Evolutionary conservation across 1,284 basidiomycete genomes (phyloP), one percentile per base, ranked within the genome.

Genomic region (Phenoliferia sp.): DNA sequence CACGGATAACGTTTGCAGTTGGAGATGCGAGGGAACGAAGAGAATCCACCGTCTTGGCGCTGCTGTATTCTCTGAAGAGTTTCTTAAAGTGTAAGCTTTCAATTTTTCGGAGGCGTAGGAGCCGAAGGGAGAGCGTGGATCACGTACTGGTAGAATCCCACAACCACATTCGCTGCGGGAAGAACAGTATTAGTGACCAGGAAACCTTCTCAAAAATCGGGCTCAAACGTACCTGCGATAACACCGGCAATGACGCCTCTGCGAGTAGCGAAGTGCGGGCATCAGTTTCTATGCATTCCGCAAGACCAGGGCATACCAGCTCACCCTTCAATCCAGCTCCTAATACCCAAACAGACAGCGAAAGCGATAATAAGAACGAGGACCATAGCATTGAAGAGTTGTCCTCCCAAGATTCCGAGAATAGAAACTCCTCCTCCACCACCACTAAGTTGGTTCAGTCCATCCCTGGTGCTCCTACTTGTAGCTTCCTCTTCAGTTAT

Each of bases 311-410:
- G n/a, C n/a, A n/a, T 26, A 52, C 5, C 5, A 26, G 5, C 48
- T 52, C 28, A 52, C 48, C 48, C 86, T 73, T 85, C 85, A 68
- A 88, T 84, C 80, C 83, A 89, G 65, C 85, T 85, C 72, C 82
- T 79, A 31, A 85, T 84, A 66, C 84, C 87, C 66, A 88, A 85
- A 5, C 85, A 86, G n/a, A 87, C 82, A 10, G 83, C 84, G 80
- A 88, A 82, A 34, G 86, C 86, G 39, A 83, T 83, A 64, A 88
- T 78, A 62, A 85, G 78, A 4, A 83, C 80, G 57, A 71, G 6
- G 28, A 52, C 76, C 77, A 80, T 80, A 64, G 79, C 79, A 73
- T 81, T 81, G 50, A 76, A 78, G 59, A 80, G 58, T 67, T 81
- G 80, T 2, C 66, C 68, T 16, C 36, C 57, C 26, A 74, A 66